Conservation (phyloP, 441 rosid species). For the Theobroma grandiflorum region DNA sequence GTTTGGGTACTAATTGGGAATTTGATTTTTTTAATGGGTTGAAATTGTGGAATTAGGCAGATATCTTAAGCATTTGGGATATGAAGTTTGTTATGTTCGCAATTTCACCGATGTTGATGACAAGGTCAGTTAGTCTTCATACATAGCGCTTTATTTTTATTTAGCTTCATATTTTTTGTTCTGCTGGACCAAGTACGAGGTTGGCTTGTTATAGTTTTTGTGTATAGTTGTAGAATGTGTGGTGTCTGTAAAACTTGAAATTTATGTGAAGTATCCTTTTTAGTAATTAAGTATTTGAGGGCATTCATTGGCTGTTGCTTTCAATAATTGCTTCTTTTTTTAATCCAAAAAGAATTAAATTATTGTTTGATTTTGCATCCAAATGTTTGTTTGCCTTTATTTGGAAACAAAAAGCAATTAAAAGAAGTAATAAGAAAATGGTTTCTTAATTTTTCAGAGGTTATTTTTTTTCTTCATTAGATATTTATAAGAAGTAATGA, state of each 20-base stretch:
- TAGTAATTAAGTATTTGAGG: neutral
- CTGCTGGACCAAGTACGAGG: neutral
- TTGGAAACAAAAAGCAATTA: neutral
- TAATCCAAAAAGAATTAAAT: neutral
- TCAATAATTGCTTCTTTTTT: neutral
- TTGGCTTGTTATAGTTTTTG: neutral
- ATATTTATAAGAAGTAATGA: neutral
- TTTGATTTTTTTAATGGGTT: constrained; percentile 26
- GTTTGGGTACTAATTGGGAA: constrained; percentile 19
- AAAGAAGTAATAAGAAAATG: neutral
- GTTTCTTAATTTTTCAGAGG: neutral
- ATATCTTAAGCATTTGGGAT: constrained; percentile 90
- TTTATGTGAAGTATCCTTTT: neutral
- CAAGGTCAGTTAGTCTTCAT: constrained; percentile 57
- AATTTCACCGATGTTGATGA: constrained; percentile 98
- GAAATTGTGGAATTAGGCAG: constrained; percentile 63
- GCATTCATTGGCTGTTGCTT: neutral
- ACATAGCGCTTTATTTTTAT: neutral
- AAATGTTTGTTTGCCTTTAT: neutral
- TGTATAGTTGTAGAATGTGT: neutral
- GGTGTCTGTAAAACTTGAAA: neutral
- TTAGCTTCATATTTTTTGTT: neutral
- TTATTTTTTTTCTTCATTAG: neutral
- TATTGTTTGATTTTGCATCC: neutral
- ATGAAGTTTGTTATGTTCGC: constrained; percentile 80